These are phyloP conservation scores for Penicillium sp. DNA, from an alignment of 2,329 filamentous ascomycete genomes.

Conservation along the genomic window DNA sequence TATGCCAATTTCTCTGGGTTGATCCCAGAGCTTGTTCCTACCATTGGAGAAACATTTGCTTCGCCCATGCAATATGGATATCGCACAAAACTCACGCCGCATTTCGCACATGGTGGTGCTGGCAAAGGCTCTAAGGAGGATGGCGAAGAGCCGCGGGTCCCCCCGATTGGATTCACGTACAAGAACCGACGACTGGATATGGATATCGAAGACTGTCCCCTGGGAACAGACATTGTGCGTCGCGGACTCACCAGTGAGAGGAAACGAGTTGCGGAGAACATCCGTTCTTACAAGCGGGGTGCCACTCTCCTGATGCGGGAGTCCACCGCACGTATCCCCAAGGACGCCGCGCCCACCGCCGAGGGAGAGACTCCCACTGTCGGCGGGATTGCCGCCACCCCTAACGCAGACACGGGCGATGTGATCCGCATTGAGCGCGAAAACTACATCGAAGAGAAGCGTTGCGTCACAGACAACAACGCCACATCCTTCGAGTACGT, in stretches of 20 bases:
- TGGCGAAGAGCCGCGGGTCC: constrained; percentile 60
- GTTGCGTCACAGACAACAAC: constrained; percentile 83
- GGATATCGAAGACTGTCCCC: constrained; percentile 96
- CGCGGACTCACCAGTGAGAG: constrained; percentile 76
- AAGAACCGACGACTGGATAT: constrained; percentile 78
- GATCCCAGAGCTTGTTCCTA: constrained; percentile 69
- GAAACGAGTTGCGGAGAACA: constrained; percentile 68
- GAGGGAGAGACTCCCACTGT: constrained; percentile 21
- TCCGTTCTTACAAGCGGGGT: constrained; percentile 70
- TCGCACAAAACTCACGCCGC: constrained; percentile 93
- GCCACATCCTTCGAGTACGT: constrained; percentile 84
- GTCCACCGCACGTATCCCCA: constrained; percentile 63
- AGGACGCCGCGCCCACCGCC: constrained; percentile 18
- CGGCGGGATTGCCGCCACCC: constrained; percentile 28
- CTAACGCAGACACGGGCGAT: constrained; percentile 39
- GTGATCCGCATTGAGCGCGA: constrained; percentile 57
- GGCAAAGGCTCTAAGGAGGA: constrained; percentile 50
- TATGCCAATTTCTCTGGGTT: constrained; percentile 88
- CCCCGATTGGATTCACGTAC: constrained; percentile 83
- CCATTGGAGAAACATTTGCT: constrained; percentile 78
- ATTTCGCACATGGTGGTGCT: constrained; percentile 73
- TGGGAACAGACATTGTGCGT: constrained; percentile 82
- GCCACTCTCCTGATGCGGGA: constrained; percentile 89
- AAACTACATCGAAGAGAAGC: constrained; percentile 71
- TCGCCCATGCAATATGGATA: constrained; percentile 91